Base-by-base conservation (phyloP, 352 stramenopile species). In the Phytophthora melonis region DNA sequence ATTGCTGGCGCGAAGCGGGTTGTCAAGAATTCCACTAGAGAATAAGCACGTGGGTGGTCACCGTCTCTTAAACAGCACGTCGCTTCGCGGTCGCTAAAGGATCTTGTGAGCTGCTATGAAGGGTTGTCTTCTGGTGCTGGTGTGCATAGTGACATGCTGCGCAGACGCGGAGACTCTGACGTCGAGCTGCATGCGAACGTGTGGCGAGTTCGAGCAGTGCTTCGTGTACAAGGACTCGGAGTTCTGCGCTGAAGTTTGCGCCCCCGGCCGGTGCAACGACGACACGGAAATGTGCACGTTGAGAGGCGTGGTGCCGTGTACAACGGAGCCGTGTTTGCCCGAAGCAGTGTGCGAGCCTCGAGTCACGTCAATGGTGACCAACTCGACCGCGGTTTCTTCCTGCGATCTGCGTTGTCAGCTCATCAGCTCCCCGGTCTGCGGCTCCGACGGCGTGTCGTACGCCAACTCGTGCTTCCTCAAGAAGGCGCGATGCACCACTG, bases 381-480 rank as follows among this genome's bases (percentile, higher is more conserved):
- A 23, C n/a, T 36, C 73, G 4, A 23, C 25, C n/a, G 19, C 43
- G 10, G 56, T 23, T 4, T 58, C 52, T 1, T 11, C 23, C 14
- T 92, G 84, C 56, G 45, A 68, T 2, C 58, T 73, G 0, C 63
- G 70, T 43, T 90, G 82, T 34, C 77, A 83, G 21, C 69, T 81
- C 23, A 56, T 84, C 11, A 66, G 72, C 58, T 70, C 79, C 1
- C 82, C 82, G 11, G 79, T 90, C 14, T 90, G 84, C 30, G 82
- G 70, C 9, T 89, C 82, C 0, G 58, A 90, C 47, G 58, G 60
- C 14, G 66, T 82, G 3, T 83, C 84, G 25, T 92, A 89, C 27
- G 75, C 74, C 3, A 92, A 89, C 59, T 41, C 58, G 27, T 92
- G 84, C 54, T 89, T 84, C 63, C 77, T 92, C 23, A 71, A 87